Conservation (phyloP, 139 green algal species). For the Chlorella sorokiniana region DNA sequence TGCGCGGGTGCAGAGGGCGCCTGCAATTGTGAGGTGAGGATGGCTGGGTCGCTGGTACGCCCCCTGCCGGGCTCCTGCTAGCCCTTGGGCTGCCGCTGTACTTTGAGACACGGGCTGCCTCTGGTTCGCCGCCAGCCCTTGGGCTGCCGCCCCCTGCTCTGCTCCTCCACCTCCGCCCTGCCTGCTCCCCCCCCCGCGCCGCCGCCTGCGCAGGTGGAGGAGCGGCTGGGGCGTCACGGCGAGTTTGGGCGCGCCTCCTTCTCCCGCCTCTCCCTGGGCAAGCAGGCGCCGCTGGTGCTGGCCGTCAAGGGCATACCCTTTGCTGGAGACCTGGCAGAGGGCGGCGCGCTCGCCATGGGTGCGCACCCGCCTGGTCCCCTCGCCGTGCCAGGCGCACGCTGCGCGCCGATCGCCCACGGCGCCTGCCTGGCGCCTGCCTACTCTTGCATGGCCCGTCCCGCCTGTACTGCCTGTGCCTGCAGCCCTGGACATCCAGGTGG, state of each 20-base stretch:
- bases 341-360: conserved; percentile 36
- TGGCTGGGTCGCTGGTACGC: too few relatives aligned
- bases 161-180: too few relatives aligned
- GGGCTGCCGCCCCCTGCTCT: too few relatives aligned
- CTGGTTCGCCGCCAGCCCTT: too few relatives aligned
- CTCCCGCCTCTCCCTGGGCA: conserved; percentile 28
- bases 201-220: conserved; percentile 22
- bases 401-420: too few relatives aligned
- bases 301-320: conserved; percentile 39
- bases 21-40: background rate
- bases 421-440: background rate
- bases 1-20: background rate
- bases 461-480: background rate
- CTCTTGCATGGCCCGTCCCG: background rate
- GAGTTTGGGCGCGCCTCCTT: conserved; percentile 44
- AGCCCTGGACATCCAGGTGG: conserved; percentile 48
- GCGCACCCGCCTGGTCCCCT: background rate
- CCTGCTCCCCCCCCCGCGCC: too few relatives aligned
- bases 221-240: conserved; percentile 21
- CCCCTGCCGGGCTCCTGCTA: too few relatives aligned
- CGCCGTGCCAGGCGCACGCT: background rate
- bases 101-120: too few relatives aligned
- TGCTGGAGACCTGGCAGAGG: background rate
- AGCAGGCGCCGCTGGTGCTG: conserved; percentile 19
- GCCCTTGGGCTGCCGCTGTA: too few relatives aligned